phyloP scores from a whole-genome alignment of 305 asterid species.

The Solanum hybrid region DNA sequence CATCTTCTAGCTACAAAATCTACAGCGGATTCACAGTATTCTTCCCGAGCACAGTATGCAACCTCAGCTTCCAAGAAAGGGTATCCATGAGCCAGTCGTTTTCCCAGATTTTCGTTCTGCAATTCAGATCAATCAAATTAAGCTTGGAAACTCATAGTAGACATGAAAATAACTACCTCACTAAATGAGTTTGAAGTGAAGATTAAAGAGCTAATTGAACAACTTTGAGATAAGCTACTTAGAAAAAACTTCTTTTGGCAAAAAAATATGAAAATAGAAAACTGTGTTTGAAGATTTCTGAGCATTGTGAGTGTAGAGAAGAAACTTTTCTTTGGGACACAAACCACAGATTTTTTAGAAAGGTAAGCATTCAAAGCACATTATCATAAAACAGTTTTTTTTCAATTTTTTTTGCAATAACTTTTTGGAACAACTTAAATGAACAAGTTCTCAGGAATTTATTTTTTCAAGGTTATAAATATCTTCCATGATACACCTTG shows the following conservation, averaged over 20 bases:
- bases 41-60: conserved; percentile 93
- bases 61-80: conserved; percentile 94
- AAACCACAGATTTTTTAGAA: too few species aligned
- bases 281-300: neutral
- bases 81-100: conserved; percentile 93
- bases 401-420: neutral
- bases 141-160: neutral
- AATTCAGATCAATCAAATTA: neutral
- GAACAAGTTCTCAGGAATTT: neutral
- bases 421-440: neutral
- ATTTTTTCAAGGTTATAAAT: neutral
- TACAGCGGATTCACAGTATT: conserved; percentile 90
- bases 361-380: neutral
- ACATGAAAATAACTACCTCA: neutral
- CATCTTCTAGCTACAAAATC: conserved; percentile 93
- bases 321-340: neutral
- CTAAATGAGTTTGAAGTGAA: neutral
- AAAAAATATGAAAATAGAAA: too few species aligned
- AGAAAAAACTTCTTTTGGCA: neutral
- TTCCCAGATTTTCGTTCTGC: conserved; percentile 88
- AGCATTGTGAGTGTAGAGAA: neutral
- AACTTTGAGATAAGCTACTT: neutral
- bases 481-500: neutral
- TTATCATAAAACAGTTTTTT: neutral
- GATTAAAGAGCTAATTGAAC: neutral